Evolutionary conservation across 2,329 filamentous ascomycete genomes (phyloP), one percentile per base, ranked within the genome.

Genomic region (Hymenoscyphus linearis): DNA sequence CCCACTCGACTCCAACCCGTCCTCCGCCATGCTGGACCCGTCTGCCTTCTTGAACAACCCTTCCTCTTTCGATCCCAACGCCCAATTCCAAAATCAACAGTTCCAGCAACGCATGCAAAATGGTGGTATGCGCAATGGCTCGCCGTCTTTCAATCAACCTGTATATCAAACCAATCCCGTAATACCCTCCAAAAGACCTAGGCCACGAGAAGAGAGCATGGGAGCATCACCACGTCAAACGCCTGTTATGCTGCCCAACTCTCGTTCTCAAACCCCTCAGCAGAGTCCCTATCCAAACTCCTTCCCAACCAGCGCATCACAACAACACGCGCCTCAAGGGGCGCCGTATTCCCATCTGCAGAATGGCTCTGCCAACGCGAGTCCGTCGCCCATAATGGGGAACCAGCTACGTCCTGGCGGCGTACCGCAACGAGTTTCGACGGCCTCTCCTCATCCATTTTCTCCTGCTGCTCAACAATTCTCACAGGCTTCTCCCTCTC

Each of bases 191-290:
- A 99, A 98, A 78, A 86, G 95, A 71, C 84, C 90, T 59, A 85
- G 90, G 54, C 88, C 89, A 58, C 81, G 85, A 72, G 91, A 96
- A 76, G 93, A 97, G 75, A 93, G 87, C 72, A 82, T 95, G 71
- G 88, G 87, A 67, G 87, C 89, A 73, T 96, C 92, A 35, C 92
- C 93, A 58, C 84, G 87, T 71, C 89, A 88, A 72, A 86, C 88
- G 60, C 84, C 88, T 4, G 85, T 85, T 66, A 89, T 89, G 77
- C 76, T 91, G 34, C 89, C 90, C 55, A 86, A 85, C 26, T 96
- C 93, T 76, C 90, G 93, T 76, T 93, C 93, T 69, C 93, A 96
- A 73, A 98, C 93, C 34, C 93, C 93, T 36, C 90, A 91, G 70
- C 90, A 93, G 72, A 83, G 86, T 65, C 82, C 83, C 58, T 93